Base-by-base conservation (phyloP, 176 grass and related monocot genomes). In the Panicum miliaceum region DNA sequence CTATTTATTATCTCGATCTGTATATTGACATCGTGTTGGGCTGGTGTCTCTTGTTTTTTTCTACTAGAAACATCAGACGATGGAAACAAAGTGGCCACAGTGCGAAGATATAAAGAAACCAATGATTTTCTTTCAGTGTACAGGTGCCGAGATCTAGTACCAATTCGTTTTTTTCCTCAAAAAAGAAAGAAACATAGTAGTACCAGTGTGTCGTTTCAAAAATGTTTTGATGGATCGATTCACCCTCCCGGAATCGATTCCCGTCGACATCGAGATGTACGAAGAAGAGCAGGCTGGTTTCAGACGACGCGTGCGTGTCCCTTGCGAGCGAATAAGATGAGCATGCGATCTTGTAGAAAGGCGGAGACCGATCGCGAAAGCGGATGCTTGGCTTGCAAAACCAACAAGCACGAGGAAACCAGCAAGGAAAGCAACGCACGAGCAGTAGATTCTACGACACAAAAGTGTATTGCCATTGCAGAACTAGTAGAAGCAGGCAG, bases 321-420 rank as follows among this genome's bases (percentile, higher is more conserved):
- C 16, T 27, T 35, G 14, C 20, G 34, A 15, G 47, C 48, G 40
- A 77, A 43, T 56, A 29, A 67, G 53, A 59, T 14, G 37, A 51
- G 16, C 47, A 2, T 4, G 57, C 15, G 12, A 12, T 48, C 27
- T 29, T 25, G 69, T 60, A 82, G 38, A 81, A 73, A 58, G 12
- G 47, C 13, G 47, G 36, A 12, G 19, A 2, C 1, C 29, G 58
- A 5, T n/a, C n/a, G n/a, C n/a, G 35, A 80, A 80, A 66, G 29
- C 12, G 29, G 32, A 85, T 73, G 37, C 90, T 90, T 92, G 90
- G 82, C 93, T 86, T 94, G 67, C 9, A 94, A 90, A 87, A 83
- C 8, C 35, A 43, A 27, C 61, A 73, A 57, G 22, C 64, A 42
- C 18, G 19, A 18, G 26, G 36, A 71, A 8, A 77, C 46, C 61